Evolutionary conservation across 2,329 filamentous ascomycete species (phyloP).

Genomic region (Pseudogymnoascus sp.): DNA sequence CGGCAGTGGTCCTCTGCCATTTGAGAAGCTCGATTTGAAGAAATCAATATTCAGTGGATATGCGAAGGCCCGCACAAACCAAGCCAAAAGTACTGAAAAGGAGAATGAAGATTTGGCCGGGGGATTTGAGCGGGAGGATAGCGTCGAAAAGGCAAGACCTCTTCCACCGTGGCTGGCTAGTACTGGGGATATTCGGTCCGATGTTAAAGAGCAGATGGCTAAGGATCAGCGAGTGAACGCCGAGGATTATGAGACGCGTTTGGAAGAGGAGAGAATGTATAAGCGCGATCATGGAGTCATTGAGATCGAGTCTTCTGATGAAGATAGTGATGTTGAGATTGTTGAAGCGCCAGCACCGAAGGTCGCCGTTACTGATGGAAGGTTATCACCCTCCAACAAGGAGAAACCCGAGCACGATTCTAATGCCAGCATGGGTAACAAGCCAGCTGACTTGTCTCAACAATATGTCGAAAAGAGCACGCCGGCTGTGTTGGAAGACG

Average conservation of each 20-base stretch:
- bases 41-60: conserved; percentile 44
- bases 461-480: not conserved
- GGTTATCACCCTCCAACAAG: not conserved
- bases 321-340: conserved; percentile 47
- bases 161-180: conserved; percentile 69
- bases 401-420: not conserved
- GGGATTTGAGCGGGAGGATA: conserved; percentile 31
- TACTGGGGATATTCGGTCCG: conserved; percentile 56
- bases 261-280: conserved; percentile 46
- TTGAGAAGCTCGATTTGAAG: conserved; percentile 73
- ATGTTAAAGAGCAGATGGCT: conserved; percentile 49
- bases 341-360: conserved; percentile 40
- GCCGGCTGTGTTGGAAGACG: not conserved
- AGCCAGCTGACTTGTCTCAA: not conserved
- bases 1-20: conserved; percentile 74
- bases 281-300: conserved; percentile 45
- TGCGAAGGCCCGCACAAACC: not conserved
- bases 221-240: conserved; percentile 55
- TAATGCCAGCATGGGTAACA: not conserved
- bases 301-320: conserved; percentile 54
- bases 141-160: conserved; percentile 35
- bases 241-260: conserved; percentile 49
- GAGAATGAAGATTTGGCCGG: conserved; percentile 28
- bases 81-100: conserved; percentile 4
- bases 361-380: not conserved